phyloP scores from a whole-genome alignment of 352 stramenopile species.

The Bremia lactucae region DNA sequence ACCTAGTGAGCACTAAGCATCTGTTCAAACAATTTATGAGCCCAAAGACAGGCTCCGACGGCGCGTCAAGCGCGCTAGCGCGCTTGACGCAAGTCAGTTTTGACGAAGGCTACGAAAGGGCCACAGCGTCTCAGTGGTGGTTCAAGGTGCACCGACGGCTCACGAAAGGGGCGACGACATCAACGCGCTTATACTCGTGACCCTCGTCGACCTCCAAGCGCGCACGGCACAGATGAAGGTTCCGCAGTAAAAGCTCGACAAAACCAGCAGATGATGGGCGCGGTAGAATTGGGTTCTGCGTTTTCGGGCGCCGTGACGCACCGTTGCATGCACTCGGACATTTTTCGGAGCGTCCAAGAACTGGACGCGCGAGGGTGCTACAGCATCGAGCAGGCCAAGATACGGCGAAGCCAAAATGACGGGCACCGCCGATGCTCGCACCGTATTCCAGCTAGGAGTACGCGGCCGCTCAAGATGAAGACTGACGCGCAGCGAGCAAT shows the following conservation, averaged over 20 bases:
- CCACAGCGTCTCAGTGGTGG: not conserved
- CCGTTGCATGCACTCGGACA: too few relatives aligned
- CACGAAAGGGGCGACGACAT: not conserved
- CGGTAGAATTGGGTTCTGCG: too few relatives aligned
- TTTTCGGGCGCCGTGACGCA: too few relatives aligned
- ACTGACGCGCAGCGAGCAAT: not conserved
- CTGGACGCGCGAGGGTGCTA: too few relatives aligned
- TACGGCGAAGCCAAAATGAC: too few relatives aligned
- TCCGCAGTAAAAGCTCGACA: not conserved
- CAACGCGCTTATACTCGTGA: not conserved
- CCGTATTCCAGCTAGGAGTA: too few relatives aligned
- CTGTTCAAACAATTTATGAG: not conserved
- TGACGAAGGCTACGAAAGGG: not conserved
- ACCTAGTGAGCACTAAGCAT: too few relatives aligned
- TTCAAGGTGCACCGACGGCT: not conserved
- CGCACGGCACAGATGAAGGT: not conserved
- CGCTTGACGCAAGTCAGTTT: not conserved
- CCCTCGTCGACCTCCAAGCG: too few relatives aligned
- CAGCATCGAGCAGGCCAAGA: too few relatives aligned
- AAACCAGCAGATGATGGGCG: not conserved
- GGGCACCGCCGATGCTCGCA: too few relatives aligned
- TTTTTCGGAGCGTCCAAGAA: too few relatives aligned
- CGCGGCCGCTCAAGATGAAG: not conserved
- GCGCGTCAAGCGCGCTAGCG: not conserved
- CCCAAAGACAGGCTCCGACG: not conserved